Base-by-base conservation (phyloP, 495 filamentous ascomycete genomes). In the Daldinia loculata region DNA sequence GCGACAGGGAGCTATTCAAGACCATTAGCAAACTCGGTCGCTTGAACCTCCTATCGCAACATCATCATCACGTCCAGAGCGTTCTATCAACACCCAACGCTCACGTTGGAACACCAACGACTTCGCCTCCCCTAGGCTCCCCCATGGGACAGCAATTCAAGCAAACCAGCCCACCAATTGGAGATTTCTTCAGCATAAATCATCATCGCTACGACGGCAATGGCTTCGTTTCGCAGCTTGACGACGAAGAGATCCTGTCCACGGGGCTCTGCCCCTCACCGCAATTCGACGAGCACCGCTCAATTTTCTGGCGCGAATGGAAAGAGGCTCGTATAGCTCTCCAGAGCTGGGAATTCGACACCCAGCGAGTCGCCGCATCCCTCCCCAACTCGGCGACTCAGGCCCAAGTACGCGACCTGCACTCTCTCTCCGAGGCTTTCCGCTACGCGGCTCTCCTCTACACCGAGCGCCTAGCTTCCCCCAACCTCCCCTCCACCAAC, bases 381-480 rank as follows among this genome's bases (percentile, higher is more conserved):
- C 81, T 85, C 8, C 77, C 82, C 12, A 77, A 80, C n/a, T 75
- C 76, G 7, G 77, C 81, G 12, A 82, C 84, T 0, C 75, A 80
- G 12, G 74, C 77, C n/a, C 84, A 87, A 77, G 64, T 87, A 56
- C 82, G 82, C 70, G 81, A 84, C 75, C 76, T 84, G 39, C 74
- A 91, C 85, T 81, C 84, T 86, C 75, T 90, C 77, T 95, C 91
- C 55, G 94, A 97, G 75, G 91, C 92, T 6, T 98, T 97, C 83
- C 92, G 94, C 27, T 92, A 94, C 74, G 88, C 93, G 0, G 94
- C 93, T 1, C 86, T 98, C 7, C 88, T 98, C 19, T 98, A 98
- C 81, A 92, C 91, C 22, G 93, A 97, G 78, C 92, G 95, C 4
- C 89, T 98, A 26, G 94, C 91, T 4, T 89, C 89, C 74, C 94